phyloP scores from a whole-genome alignment of 1,139 yeast species.

The Schizosaccharomyces versatilis region DNA sequence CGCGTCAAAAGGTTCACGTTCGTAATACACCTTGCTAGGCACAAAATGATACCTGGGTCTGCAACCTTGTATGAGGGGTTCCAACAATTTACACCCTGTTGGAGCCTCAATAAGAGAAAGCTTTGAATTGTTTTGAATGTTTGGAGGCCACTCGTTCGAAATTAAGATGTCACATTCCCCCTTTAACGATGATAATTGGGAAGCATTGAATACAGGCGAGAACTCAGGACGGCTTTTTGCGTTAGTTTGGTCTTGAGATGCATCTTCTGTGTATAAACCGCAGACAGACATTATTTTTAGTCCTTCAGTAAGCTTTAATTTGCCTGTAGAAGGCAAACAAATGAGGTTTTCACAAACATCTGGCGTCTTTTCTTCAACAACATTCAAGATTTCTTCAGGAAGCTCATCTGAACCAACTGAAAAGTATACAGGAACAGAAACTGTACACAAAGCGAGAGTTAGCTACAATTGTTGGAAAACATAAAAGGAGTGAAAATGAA shows the following conservation, averaged over 20 bases:
- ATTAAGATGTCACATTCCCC: slow-evolving; percentile 30
- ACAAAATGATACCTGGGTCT: slow-evolving; percentile 49
- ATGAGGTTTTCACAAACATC: slow-evolving; percentile 9
- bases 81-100: slow-evolving; percentile 22
- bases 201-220: background rate
- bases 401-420: slow-evolving; percentile 6
- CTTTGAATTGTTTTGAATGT: slow-evolving; percentile 24
- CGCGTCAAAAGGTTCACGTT: slow-evolving; percentile 30
- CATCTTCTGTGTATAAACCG: background rate
- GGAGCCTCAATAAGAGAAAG: background rate
- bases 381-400: slow-evolving; percentile 3
- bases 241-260: background rate
- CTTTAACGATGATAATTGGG: background rate
- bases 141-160: slow-evolving; percentile 40
- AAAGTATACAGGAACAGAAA: slow-evolving; percentile 8
- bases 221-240: background rate
- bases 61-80: slow-evolving; percentile 24
- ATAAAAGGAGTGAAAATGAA: background rate
- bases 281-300: background rate
- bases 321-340: slow-evolving; percentile 2
- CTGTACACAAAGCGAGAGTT: background rate
- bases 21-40: slow-evolving; percentile 30
- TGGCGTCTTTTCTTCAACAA: slow-evolving; percentile 4
- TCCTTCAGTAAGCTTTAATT: background rate
- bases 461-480: background rate